Percentiles rank a stretch among this genome's conserved stretches.
These are phyloP conservation scores for Vigna nakashimae DNA, from an alignment of 306 rosid species.

Conservation along the genomic window DNA sequence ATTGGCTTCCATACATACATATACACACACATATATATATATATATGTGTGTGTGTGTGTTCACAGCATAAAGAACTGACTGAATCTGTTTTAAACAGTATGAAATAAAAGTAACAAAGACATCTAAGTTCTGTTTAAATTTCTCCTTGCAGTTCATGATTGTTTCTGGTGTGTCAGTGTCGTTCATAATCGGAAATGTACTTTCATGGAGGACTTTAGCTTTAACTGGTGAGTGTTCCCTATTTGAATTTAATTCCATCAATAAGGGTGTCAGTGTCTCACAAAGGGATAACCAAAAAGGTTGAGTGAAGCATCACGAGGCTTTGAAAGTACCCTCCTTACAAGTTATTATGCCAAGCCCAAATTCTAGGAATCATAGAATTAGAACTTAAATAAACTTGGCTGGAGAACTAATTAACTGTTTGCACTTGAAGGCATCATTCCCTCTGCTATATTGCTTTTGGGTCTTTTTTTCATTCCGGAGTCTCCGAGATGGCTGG, in stretches of 20 bases:
- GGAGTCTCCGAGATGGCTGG: conserved; percentile 99
- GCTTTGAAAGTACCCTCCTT: too few species aligned
- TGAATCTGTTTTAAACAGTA: conserved; percentile 12
- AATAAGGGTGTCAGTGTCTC: background rate
- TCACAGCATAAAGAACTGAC: background rate
- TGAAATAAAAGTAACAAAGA: background rate
- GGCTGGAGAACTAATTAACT: conserved; percentile 41
- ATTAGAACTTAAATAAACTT: background rate
- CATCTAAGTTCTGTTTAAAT: conserved; percentile 26
- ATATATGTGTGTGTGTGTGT: too few species aligned
- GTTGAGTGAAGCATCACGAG: too few species aligned
- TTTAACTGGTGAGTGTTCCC: conserved; percentile 58
- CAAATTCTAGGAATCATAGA: too few species aligned
- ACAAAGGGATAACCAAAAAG: too few species aligned
- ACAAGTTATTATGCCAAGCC: too few species aligned
- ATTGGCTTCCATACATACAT: background rate
- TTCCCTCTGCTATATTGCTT: conserved; percentile 75
- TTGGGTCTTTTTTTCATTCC: conserved; percentile 89
- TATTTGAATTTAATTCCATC: conserved; percentile 24
- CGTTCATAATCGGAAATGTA: conserved; percentile 81
- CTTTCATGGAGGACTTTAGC: conserved; percentile 85
- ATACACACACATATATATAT: too few species aligned
- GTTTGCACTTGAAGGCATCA: conserved; percentile 73
- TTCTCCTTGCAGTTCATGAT: conserved; percentile 75
- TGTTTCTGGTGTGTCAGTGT: conserved; percentile 63